phyloP scores from a whole-genome alignment of 2,329 filamentous ascomycete species.

The Nemania sp. region DNA sequence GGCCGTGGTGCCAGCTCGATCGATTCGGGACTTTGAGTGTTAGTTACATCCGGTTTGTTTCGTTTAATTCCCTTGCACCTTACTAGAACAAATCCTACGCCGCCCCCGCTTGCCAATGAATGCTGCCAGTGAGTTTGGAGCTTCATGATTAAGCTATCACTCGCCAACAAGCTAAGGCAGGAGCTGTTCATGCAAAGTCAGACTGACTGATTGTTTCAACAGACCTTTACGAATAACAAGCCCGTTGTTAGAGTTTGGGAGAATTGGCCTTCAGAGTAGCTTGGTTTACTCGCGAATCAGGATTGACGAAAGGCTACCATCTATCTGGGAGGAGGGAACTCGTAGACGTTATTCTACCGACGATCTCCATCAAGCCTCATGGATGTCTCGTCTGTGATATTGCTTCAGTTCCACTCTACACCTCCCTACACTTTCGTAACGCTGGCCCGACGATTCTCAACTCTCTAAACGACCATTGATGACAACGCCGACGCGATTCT shows the following conservation, averaged over 20 bases:
- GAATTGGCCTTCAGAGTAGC: not conserved
- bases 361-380: not conserved
- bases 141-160: too few relatives aligned
- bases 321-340: not conserved
- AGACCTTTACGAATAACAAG: constrained; percentile 7
- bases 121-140: not conserved
- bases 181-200: not conserved
- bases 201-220: not conserved
- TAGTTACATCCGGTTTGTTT: constrained; percentile 14
- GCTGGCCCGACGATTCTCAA: constrained; percentile 19
- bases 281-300: not conserved
- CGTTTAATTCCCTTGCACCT: not conserved
- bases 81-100: not conserved
- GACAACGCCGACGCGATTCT: not conserved
- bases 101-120: not conserved
- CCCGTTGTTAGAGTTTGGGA: not conserved
- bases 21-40: constrained; percentile 4
- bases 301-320: not conserved
- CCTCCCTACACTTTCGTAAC: constrained; percentile 8
- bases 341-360: not conserved
- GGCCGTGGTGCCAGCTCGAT: not conserved
- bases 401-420: not conserved
- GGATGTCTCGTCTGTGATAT: constrained; percentile 6
- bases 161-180: not conserved
- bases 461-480: constrained; percentile 1